Conservation (phyloP, 1,284 basidiomycete species). For the Sutorius eximius region DNA sequence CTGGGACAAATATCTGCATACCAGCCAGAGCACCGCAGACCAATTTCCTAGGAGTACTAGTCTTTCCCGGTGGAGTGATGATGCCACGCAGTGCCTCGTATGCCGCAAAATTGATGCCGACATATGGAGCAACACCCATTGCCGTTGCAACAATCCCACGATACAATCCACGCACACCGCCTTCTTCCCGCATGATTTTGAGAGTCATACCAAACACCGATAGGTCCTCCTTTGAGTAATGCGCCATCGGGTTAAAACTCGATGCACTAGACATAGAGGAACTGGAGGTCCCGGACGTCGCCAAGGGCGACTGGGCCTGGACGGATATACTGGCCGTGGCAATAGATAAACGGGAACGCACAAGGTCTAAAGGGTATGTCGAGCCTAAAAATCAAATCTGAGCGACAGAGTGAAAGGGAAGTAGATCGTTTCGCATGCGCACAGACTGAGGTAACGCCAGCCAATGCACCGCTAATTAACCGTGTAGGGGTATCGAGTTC, state of each 20-base stretch:
- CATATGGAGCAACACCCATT: slow-evolving; percentile 91
- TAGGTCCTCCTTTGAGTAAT: slow-evolving; percentile 55
- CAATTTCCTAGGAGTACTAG: slow-evolving; percentile 60
- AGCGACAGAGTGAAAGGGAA: slow-evolving; percentile 17
- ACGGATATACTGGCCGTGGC: slow-evolving; percentile 75
- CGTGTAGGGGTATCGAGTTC: slow-evolving; percentile 83
- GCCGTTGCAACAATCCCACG: slow-evolving; percentile 87
- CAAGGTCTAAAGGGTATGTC: slow-evolving; percentile 92
- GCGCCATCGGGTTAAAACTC: slow-evolving; percentile 34
- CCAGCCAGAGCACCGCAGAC: slow-evolving; percentile 76
- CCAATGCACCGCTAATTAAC: slow-evolving; percentile 81
- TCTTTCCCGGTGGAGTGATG: slow-evolving; percentile 77
- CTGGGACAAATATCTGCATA: slow-evolving; percentile 30
- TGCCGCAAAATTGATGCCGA: slow-evolving; percentile 81
- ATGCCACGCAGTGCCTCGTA: slow-evolving; percentile 73
- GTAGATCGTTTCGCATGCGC: slow-evolving; percentile 41
- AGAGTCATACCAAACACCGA: slow-evolving; percentile 88
- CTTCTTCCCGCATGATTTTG: slow-evolving; percentile 90
- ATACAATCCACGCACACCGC: slow-evolving; percentile 84
- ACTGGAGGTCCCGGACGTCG: slow-evolving; percentile 21
- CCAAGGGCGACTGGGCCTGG: slow-evolving; percentile 27
- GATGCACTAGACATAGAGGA: slow-evolving; percentile 58
- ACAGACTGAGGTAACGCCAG: slow-evolving; percentile 90
- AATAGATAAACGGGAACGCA: slow-evolving; percentile 90
- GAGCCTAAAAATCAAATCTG: slow-evolving; percentile 50